Percentiles rank a stretch among this genome's conserved stretches.
Evolutionary conservation across 495 filamentous ascomycete genomes (phyloP).

Genomic region (Podospora fimiseda): DNA sequence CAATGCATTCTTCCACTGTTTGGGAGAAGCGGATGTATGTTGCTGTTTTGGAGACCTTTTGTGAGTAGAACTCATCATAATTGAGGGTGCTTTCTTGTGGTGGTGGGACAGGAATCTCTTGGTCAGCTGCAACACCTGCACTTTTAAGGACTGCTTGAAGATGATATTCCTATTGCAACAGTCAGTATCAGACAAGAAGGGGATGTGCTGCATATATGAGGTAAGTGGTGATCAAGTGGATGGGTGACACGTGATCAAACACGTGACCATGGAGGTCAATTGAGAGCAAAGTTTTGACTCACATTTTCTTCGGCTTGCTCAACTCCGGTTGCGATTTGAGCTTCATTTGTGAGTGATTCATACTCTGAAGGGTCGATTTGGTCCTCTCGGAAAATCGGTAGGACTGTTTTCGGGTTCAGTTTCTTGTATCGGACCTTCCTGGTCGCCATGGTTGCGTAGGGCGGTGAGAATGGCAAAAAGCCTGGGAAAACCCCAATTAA

Average conservation of each 20-base stretch:
- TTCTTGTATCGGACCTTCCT: slow-evolving; percentile 83
- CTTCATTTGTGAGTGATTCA: slow-evolving; percentile 46
- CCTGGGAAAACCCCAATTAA: slow-evolving; percentile 45
- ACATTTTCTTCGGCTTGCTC: slow-evolving; percentile 96
- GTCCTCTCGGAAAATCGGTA: slow-evolving; percentile 79
- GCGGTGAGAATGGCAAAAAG: slow-evolving; percentile 32
- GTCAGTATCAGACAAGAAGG: slow-evolving; percentile 22
- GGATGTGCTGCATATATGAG: slow-evolving; percentile 25
- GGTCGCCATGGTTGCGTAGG: slow-evolving; percentile 54
- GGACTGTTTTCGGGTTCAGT: slow-evolving; percentile 77
- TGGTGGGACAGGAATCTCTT: slow-evolving; percentile 82
- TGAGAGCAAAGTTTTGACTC: slow-evolving; percentile 48
- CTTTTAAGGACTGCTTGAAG: slow-evolving; percentile 85
- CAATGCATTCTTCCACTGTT: slow-evolving; percentile 88
- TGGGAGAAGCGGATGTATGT: slow-evolving; percentile 97
- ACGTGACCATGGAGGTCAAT: slow-evolving; percentile 40
- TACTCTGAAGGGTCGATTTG: slow-evolving; percentile 75
- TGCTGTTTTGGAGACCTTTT: slow-evolving; percentile 69
- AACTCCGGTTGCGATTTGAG: slow-evolving; percentile 88
- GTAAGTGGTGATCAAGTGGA: slow-evolving; percentile 8
- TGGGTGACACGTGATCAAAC: slow-evolving; percentile 49
- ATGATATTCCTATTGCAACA: slow-evolving; percentile 79
- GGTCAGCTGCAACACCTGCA: slow-evolving; percentile 59
- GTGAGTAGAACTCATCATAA: slow-evolving; percentile 85
- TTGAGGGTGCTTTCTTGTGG: slow-evolving; percentile 67